Evolutionary conservation across 2,329 filamentous ascomycete genomes (phyloP), one percentile per base, ranked within the genome.

Genomic region (Penicillium thymicola): DNA sequence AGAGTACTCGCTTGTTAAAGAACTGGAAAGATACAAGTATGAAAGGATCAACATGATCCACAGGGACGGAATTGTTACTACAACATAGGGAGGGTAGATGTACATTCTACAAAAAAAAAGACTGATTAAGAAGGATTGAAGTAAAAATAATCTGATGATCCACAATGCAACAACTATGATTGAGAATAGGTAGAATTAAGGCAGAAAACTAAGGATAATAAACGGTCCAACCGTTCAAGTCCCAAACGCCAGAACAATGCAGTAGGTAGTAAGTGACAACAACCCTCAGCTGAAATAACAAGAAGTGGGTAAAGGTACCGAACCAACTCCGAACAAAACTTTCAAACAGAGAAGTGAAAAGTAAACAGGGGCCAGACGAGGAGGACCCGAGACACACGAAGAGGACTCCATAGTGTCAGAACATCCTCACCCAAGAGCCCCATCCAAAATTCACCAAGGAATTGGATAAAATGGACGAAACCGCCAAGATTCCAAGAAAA

Each of bases 191-290:
- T 43, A 43, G 23, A 13, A 48, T 42, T 36, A 54, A 43, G 30
- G 30, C 28, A 55, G 23, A 37, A 38, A 28, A 47, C 14, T 23
- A 18, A 25, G 14, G 13, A n/a, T 38, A 37, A 23, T n/a, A n/a
- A 41, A 46, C 51, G 32, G 51, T 42, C 49, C 53, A 49, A 55
- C 41, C 34, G 51, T 54, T 55, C 28, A 53, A 51, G 51, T 55
- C 51, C 63, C 50, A 63, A 65, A 65, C 68, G 64, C 68, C 68
- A 56, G 34, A 67, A 65, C 67, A 64, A 70, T 70, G 68, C 68
- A 64, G 38, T 57, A 46, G 60, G 37, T 51, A 45, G 38, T 51
- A 51, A 51, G 40, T 51, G 21, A 54, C 51, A 58, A 60, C 43
- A 58, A 34, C 58, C 63, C 61, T 64, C 59, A 60, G 63, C 62